Evolutionary conservation across 164 flowering plant genomes (phyloP).

Genomic region (Litsea cubeba): DNA sequence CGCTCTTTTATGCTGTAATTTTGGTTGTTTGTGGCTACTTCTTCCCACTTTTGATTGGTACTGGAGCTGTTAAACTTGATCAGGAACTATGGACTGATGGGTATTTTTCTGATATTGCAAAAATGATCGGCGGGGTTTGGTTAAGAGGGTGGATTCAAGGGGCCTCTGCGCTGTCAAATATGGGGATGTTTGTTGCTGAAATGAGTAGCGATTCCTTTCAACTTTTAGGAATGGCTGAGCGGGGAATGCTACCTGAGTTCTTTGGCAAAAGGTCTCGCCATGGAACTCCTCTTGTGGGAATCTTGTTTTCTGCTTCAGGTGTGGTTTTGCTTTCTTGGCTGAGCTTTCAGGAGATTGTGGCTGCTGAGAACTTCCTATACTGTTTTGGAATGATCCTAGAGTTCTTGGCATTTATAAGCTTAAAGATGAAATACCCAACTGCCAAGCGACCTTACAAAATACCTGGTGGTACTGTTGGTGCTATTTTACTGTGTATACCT

Average conservation of each 20-base stretch:
- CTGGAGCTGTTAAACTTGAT: conserved; percentile 39
- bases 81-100: conserved; percentile 50
- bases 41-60: conserved; percentile 44
- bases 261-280: conserved; percentile 42
- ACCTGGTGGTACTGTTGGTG: conserved; percentile 42
- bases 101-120: conserved; percentile 43
- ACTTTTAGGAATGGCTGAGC: conserved; percentile 59
- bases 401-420: conserved; percentile 41
- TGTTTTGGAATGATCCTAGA: conserved; percentile 60
- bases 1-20: conserved; percentile 43
- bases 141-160: conserved; percentile 46
- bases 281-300: conserved; percentile 50
- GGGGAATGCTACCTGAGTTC: conserved; percentile 54
- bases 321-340: conserved; percentile 45
- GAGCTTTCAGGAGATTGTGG: conserved; percentile 56
- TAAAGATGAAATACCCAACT: conserved; percentile 38
- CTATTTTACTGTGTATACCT: conserved; percentile 42
- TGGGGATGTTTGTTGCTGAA: conserved; percentile 59
- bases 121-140: conserved; percentile 53
- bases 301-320: conserved; percentile 56
- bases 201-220: conserved; percentile 67
- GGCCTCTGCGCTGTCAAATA: conserved; percentile 51
- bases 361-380: conserved; percentile 49
- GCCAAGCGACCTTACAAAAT: conserved; percentile 51
- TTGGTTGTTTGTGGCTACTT: conserved; percentile 45